Evolutionary conservation across 2,329 filamentous ascomycete species (phyloP).

Genomic region (Rutstroemia sp.): DNA sequence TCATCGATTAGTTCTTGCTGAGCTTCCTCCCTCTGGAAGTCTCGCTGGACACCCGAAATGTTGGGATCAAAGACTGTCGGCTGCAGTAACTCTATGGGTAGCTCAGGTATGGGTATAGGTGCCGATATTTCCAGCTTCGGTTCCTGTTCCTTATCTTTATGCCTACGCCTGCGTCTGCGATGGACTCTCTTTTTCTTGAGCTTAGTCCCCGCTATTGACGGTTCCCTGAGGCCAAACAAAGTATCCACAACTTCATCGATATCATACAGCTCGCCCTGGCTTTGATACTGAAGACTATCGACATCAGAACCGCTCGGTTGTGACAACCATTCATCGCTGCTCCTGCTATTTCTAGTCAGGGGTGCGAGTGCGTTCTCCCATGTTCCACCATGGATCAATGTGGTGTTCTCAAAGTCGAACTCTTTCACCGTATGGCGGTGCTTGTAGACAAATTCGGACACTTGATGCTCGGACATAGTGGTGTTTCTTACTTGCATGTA

Average conservation of each 20-base stretch:
- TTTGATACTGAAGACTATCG: conserved; percentile 19
- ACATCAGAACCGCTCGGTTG: conserved; percentile 30
- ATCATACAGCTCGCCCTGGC: conserved; percentile 19
- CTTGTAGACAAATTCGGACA: conserved; percentile 58
- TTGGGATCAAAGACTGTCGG: conserved; percentile 47
- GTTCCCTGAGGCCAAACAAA: conserved; percentile 7
- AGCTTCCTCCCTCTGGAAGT: conserved; percentile 48
- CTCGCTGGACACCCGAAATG: conserved; percentile 51
- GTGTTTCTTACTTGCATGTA: conserved; percentile 67
- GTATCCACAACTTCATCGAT: conserved; percentile 22
- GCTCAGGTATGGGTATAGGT: conserved; percentile 22
- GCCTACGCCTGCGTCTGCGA: conserved; percentile 27
- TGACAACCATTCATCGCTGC: conserved; percentile 32
- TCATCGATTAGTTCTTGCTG: conserved; percentile 52
- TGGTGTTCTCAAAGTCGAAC: conserved; percentile 73
- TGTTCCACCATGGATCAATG: conserved; percentile 57
- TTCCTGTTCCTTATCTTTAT: conserved; percentile 26
- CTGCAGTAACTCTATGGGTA: conserved; percentile 37
- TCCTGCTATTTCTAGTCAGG: conserved; percentile 41
- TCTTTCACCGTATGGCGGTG: conserved; percentile 65
- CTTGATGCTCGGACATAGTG: conserved; percentile 62
- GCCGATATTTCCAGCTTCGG: conserved; percentile 15
- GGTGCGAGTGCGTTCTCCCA: conserved; percentile 82
- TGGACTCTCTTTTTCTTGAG: conserved; percentile 35
- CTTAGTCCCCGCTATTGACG: conserved; percentile 36